Evolutionary conservation across 78 protist species (phyloP).

Genomic region (Creolimax fragrantissima): DNA sequence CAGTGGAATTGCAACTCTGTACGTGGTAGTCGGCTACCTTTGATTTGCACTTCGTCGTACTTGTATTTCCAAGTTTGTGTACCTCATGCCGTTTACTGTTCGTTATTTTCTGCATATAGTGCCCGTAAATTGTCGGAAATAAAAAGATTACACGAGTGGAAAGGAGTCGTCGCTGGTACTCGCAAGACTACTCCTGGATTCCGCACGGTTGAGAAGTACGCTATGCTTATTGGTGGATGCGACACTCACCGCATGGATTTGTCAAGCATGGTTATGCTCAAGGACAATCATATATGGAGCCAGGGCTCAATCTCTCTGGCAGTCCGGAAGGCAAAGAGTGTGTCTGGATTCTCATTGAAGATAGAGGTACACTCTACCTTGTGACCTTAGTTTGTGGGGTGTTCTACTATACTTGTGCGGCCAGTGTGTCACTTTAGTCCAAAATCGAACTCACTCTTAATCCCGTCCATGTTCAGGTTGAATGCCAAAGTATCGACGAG

Average conservation of each 20-base stretch:
- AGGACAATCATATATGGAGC: constrained; percentile 87
- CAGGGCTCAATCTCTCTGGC: constrained; percentile 60
- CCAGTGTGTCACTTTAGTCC: background rate
- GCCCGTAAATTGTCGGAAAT: background rate
- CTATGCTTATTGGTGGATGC: constrained; percentile 77
- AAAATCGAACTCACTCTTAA: background rate
- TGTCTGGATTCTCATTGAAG: constrained; percentile 77
- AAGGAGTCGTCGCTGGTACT: constrained; percentile 71
- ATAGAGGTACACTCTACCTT: constrained; percentile 79
- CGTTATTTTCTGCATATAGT: too few species aligned
- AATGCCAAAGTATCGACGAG: constrained; percentile 32
- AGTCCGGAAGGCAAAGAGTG: constrained; percentile 51
- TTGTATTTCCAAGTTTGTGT: too few species aligned
- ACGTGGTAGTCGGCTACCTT: background rate
- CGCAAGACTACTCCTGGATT: constrained; percentile 89
- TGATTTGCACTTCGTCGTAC: background rate
- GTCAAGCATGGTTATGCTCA: constrained; percentile 75
- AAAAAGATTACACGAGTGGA: background rate
- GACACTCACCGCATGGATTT: constrained; percentile 86
- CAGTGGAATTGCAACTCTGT: constrained; percentile 66
- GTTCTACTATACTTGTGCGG: background rate
- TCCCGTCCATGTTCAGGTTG: constrained; percentile 27
- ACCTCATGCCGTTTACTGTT: too few species aligned
- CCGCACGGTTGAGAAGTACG: constrained; percentile 79
- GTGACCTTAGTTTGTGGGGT: background rate